These are phyloP conservation scores for Papiliotrema flavescens DNA, from an alignment of 1,284 basidiomycete genomes.

Conservation along the genomic window DNA sequence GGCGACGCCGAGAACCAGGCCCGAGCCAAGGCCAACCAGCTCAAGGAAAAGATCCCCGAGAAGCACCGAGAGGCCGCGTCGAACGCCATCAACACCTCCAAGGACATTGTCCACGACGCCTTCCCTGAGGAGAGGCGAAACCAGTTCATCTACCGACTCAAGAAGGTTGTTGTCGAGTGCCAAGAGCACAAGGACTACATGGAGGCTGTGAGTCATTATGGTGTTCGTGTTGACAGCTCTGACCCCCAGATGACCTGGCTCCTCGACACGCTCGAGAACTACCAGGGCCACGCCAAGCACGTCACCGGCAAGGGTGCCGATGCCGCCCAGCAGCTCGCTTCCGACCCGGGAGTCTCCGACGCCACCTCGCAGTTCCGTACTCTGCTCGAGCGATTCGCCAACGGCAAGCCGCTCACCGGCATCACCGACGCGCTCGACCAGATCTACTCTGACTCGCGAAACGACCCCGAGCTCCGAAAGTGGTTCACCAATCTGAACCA, in stretches of 20 bases:
- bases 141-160: conserved; percentile 45
- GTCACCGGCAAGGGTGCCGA: conserved; percentile 46
- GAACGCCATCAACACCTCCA: conserved; percentile 52
- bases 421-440: conserved; percentile 70
- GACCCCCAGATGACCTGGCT: conserved; percentile 61
- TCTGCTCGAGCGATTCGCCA: conserved; percentile 87
- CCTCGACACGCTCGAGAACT: conserved; percentile 67
- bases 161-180: conserved; percentile 64
- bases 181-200: conserved; percentile 91
- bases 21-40: conserved; percentile 45
- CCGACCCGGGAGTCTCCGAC: conserved; percentile 58
- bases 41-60: conserved; percentile 53
- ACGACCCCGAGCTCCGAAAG: conserved; percentile 69
- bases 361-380: conserved; percentile 66
- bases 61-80: conserved; percentile 33
- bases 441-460: conserved; percentile 69
- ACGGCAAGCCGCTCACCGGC: conserved; percentile 61
- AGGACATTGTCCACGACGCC: conserved; percentile 72
- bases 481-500: conserved; percentile 72
- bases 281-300: conserved; percentile 63
- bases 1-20: conserved; percentile 61
- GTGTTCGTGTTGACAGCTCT: background rate
- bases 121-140: conserved; percentile 84
- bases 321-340: conserved; percentile 51
- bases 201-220: conserved; percentile 50